A percentile compares a stretch with the other conserved stretches of the same genome.
These are phyloP conservation scores for Aspergillus avenaceus DNA, from an alignment of 495 filamentous ascomycete species.

Conservation along the genomic window DNA sequence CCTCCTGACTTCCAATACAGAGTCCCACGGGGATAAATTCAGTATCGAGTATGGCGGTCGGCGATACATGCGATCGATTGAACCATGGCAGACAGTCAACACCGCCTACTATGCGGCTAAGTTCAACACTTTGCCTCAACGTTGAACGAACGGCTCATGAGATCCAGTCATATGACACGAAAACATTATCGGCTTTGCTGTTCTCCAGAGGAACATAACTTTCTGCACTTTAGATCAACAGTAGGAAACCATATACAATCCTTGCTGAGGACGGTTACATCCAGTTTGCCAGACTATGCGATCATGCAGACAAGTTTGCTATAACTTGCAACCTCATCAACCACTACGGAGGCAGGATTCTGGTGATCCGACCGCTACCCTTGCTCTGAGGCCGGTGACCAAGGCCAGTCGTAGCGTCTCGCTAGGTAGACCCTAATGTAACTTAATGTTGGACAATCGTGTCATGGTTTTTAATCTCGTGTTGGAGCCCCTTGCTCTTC, in stretches of 20 bases:
- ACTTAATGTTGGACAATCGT: conserved; percentile 43
- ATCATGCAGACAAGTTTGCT: conserved; percentile 30
- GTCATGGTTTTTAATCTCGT: conserved; percentile 7
- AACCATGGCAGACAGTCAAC: not conserved
- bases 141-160: conserved; percentile 10
- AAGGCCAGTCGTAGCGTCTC: conserved; percentile 29
- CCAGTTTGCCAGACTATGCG: conserved; percentile 36
- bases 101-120: conserved; percentile 5
- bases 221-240: no score
- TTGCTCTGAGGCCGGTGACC: conserved; percentile 42
- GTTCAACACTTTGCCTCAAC: conserved; percentile 8
- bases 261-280: conserved; percentile 36
- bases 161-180: conserved; percentile 13
- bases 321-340: conserved; percentile 56
- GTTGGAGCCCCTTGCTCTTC: conserved; percentile 21
- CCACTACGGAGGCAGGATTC: conserved; percentile 58
- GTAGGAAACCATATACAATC: conserved; percentile 28
- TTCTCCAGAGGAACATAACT: no score
- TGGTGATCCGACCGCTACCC: conserved; percentile 42
- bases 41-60: no score
- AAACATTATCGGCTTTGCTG: conserved; percentile 31
- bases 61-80: no score
- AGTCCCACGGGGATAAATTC: no score
- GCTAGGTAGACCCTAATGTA: conserved; percentile 46
- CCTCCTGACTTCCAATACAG: no score